Conservation (phyloP, 768 basidiomycete genomes). For the Termitomyces sp. region DNA sequence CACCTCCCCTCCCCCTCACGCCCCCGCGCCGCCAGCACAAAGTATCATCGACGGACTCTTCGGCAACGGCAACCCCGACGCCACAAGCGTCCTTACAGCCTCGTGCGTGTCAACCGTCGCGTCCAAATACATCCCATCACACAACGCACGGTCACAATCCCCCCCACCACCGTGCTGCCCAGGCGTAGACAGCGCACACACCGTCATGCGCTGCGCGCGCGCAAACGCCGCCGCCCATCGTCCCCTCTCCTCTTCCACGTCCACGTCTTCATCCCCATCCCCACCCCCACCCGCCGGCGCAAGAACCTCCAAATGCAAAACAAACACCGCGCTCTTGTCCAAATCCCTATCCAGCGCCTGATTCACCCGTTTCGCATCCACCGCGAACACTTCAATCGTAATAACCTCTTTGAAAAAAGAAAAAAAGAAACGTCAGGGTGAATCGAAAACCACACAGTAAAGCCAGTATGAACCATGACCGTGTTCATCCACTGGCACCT, state of each 20-base stretch:
- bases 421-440: background rate
- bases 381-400: slow-evolving; percentile 45
- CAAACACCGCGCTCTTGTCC: slow-evolving; percentile 22
- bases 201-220: slow-evolving; percentile 43
- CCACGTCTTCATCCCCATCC: background rate
- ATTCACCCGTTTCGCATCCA: slow-evolving; percentile 33
- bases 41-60: slow-evolving; percentile 58
- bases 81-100: slow-evolving; percentile 30
- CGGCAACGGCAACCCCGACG: slow-evolving; percentile 51
- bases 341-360: slow-evolving; percentile 23
- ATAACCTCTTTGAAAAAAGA: slow-evolving; percentile 20
- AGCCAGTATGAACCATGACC: slow-evolving; percentile 14
- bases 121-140: slow-evolving; percentile 15
- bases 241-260: background rate
- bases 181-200: slow-evolving; percentile 29
- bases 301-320: slow-evolving; percentile 28
- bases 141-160: no score
- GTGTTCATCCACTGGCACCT: background rate
- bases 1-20: slow-evolving; percentile 15
- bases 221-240: slow-evolving; percentile 50
- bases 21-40: background rate
- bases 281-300: slow-evolving; percentile 2
- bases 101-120: slow-evolving; percentile 24
- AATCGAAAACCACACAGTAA: background rate
- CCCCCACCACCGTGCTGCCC: slow-evolving; percentile 7